These are phyloP conservation scores for Arthrobotrys iridis DNA, from an alignment of 2,329 filamentous ascomycete species.

Conservation along the genomic window DNA sequence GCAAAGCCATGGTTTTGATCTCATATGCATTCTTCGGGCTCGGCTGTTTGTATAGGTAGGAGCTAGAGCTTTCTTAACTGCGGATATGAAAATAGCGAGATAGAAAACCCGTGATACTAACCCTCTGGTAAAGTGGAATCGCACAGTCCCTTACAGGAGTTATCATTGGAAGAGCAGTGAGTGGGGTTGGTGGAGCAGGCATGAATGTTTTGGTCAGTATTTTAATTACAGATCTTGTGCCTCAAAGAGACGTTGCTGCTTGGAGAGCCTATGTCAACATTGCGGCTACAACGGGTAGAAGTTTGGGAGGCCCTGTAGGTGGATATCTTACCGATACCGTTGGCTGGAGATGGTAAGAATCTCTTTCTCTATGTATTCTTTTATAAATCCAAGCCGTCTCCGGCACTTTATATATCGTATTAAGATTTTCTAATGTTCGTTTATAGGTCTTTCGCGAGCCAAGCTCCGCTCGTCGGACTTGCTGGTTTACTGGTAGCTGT, in stretches of 20 bases:
- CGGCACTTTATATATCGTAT: too few relatives aligned
- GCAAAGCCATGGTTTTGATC: constrained; percentile 65
- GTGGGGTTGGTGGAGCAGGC: constrained; percentile 67
- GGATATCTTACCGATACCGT: constrained; percentile 71
- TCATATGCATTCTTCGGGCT: constrained; percentile 67
- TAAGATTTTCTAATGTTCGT: too few relatives aligned
- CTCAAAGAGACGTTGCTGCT: constrained; percentile 66
- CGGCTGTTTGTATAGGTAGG: constrained; percentile 63
- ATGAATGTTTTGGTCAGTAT: constrained; percentile 67
- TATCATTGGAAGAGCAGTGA: constrained; percentile 66
- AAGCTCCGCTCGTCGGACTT: constrained; percentile 68
- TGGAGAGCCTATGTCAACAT: constrained; percentile 69
- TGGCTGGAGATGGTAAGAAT: constrained; percentile 72
- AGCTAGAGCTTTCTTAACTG: constrained; percentile 56
- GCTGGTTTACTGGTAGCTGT: constrained; percentile 65
- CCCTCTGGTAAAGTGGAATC: constrained; percentile 61
- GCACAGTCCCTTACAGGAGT: constrained; percentile 65
- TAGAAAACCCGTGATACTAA: background rate
- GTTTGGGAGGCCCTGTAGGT: constrained; percentile 68
- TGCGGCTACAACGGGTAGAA: constrained; percentile 66
- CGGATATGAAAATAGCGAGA: background rate
- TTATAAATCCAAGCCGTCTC: too few relatives aligned
- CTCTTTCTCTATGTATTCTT: background rate
- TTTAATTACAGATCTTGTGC: constrained; percentile 68
- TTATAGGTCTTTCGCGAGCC: constrained; percentile 68